phyloP scores from a whole-genome alignment of 2,329 filamentous ascomycete genomes.

The Mycosphaerella sp. region DNA sequence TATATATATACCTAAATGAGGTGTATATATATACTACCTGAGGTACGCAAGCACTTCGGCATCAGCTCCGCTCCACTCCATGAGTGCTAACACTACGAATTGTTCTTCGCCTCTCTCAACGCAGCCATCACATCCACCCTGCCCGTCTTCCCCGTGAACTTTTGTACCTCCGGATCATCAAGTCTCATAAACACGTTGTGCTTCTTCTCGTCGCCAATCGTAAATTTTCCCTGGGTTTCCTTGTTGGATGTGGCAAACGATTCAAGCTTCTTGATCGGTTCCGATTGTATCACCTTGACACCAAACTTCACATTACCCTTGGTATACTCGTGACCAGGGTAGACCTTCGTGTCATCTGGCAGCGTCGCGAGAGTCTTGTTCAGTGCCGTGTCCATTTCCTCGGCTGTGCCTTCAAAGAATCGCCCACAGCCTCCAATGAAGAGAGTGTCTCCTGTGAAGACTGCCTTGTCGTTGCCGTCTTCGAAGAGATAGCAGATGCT shows the following conservation, averaged over 20 bases:
- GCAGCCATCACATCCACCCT: constrained; percentile 78
- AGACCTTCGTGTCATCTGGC: constrained; percentile 87
- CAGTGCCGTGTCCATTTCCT: constrained; percentile 87
- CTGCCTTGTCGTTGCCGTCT: constrained; percentile 67
- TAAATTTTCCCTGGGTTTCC: constrained; percentile 92
- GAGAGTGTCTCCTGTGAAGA: constrained; percentile 94
- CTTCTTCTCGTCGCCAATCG: constrained; percentile 94
- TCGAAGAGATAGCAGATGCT: constrained; percentile 94
- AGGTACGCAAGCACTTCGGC: background rate
- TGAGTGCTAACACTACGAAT: constrained; percentile 23
- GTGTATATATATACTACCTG: background rate
- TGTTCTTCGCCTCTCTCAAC: constrained; percentile 84
- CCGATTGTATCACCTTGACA: constrained; percentile 65
- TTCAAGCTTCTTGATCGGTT: constrained; percentile 69
- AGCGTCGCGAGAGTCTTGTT: constrained; percentile 76
- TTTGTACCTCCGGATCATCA: constrained; percentile 74
- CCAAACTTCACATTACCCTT: constrained; percentile 90
- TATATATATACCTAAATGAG: background rate
- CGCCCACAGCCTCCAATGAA: constrained; percentile 93
- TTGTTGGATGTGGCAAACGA: constrained; percentile 70
- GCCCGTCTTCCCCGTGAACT: constrained; percentile 72
- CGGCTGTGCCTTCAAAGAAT: constrained; percentile 87
- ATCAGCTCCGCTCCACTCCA: background rate
- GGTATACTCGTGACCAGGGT: constrained; percentile 97
- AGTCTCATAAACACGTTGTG: constrained; percentile 98